phyloP scores from a whole-genome alignment of 179 eudicot genomes.

The Silene noctiflora region DNA sequence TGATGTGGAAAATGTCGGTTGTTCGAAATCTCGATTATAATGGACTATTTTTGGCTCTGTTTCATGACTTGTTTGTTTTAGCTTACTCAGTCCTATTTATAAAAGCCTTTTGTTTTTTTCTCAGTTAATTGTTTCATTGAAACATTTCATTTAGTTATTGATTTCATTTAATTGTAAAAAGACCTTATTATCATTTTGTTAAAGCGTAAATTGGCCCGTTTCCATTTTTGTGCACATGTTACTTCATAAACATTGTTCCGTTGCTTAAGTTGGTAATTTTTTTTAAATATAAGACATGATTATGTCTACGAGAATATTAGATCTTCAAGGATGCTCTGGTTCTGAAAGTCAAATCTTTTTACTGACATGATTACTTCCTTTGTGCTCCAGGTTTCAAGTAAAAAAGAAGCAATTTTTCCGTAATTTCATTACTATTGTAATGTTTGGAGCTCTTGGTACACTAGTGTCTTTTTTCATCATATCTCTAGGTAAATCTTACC shows the following conservation, averaged over 20 bases:
- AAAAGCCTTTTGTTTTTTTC: background rate
- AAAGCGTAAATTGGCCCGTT: background rate
- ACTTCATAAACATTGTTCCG: background rate
- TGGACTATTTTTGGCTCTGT: background rate
- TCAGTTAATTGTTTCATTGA: background rate
- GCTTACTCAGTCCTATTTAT: no score
- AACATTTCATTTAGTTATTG: background rate
- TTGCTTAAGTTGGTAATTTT: background rate
- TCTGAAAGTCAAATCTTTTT: conserved; percentile 2
- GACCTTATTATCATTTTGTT: background rate
- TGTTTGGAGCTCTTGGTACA: conserved; percentile 92
- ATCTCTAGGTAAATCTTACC: conserved; percentile 54
- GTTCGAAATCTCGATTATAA: background rate
- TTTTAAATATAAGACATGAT: background rate
- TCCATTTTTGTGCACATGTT: no score
- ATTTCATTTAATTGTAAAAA: background rate
- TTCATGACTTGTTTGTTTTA: conserved; percentile 4
- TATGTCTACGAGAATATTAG: background rate
- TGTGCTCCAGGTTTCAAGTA: conserved; percentile 79
- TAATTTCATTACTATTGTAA: conserved; percentile 75
- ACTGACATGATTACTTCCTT: conserved; percentile 16
- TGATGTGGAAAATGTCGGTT: background rate
- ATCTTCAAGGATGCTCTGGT: background rate
- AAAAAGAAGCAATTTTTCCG: conserved; percentile 97
- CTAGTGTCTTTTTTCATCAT: conserved; percentile 75